Conservation (phyloP, 192 early-diverging fungal species). For the Backusella mclennaniae region DNA sequence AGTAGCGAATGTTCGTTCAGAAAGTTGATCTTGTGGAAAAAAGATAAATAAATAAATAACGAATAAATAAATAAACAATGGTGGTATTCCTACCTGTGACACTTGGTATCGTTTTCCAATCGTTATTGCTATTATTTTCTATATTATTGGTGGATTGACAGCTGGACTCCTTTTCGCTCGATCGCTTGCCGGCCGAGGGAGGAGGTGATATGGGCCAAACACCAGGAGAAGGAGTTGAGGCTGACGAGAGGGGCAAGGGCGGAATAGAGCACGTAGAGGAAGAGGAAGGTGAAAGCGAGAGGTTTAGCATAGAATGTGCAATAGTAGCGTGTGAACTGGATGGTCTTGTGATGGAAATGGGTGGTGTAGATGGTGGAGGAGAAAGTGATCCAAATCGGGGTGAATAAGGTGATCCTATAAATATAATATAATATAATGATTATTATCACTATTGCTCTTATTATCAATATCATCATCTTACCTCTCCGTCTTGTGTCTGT, state of each 20-base stretch:
- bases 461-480: not conserved
- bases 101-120: conserved; percentile 34
- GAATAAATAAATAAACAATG: not conserved
- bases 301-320: conserved; percentile 31
- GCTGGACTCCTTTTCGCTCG: not conserved
- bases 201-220: conserved; percentile 10
- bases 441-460: too few relatives aligned
- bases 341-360: conserved; percentile 16
- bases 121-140: not conserved
- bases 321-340: conserved; percentile 19
- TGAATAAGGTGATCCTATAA: conserved; percentile 11
- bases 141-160: not conserved
- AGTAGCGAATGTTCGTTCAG: conserved; percentile 33
- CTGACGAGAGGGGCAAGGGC: not conserved
- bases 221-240: conserved; percentile 19
- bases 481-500: conserved; percentile 21
- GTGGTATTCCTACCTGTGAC: conserved; percentile 23
- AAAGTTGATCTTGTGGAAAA: conserved; percentile 34
- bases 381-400: conserved; percentile 19
- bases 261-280: conserved; percentile 14
- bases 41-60: not conserved
- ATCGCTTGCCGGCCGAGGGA: not conserved
- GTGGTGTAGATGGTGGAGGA: conserved; percentile 10
- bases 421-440: not conserved
- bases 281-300: conserved; percentile 25